Evolutionary conservation across 371 early-diverging fungal genomes (phyloP), one percentile per base, ranked within the genome.

Genomic region (Mucor saturninus): DNA sequence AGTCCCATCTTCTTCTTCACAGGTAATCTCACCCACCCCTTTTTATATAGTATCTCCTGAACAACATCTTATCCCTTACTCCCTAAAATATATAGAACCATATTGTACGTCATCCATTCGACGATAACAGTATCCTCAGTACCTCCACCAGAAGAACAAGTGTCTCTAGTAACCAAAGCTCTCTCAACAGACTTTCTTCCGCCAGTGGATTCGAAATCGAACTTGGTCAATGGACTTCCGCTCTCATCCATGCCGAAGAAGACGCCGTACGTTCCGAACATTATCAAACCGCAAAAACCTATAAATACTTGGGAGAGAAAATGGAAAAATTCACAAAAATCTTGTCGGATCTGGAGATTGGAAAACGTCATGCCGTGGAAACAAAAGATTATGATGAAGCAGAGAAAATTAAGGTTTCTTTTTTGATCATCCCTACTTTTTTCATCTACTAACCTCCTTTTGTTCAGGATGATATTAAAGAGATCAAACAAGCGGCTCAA

Each of bases 371-470:
- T 31, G 89, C 91, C 5, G 86, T 89, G 2, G 79, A 86, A 42
- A 71, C 71, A 15, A 91, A 92, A 61, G 91, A 93, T 32, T 93
- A 88, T 67, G 92, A 91, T 53, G 75, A 83, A 62, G 93, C 93
- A 1, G 90, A 88, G 55, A 84, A 85, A 45, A 72, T 86, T 28
- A 91, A 92, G 80, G 89, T 84, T 35, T 15, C 13, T 5, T 59
- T 42, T 42, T 4, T n/a, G n/a, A n/a, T n/a, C n/a, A n/a, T n/a
- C n/a, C n/a, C n/a, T n/a, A n/a, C n/a, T n/a, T n/a, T n/a, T n/a
- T n/a, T n/a, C n/a, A n/a, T n/a, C 4, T 31, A 38, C 21, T 42
- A 28, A 15, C 32, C 21, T 21, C 21, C 21, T 21, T 21, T 21
- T 21, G 21, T 21, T 21, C 1, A 67, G 68, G 73, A 72, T 35